These are phyloP conservation scores for Prunus padus DNA, from an alignment of 306 rosid genomes.

Conservation along the genomic window DNA sequence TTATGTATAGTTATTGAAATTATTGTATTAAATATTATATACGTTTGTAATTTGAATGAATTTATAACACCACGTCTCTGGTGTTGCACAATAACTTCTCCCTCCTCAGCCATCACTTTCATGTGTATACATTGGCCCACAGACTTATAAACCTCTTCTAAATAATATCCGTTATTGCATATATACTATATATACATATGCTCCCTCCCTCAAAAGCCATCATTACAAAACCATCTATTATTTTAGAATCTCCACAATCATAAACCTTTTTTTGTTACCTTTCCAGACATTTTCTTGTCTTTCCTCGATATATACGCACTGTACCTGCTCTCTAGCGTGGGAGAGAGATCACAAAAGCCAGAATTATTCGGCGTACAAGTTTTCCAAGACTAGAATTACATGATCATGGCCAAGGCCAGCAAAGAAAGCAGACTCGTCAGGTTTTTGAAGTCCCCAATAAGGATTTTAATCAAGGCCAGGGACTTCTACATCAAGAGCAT, in stretches of 20 bases:
- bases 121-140: neutral
- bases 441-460: conserved; percentile 48
- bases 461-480: conserved; percentile 42
- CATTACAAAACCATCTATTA: neutral
- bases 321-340: neutral
- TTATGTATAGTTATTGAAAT: too few relatives aligned
- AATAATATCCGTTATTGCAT: neutral
- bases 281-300: neutral
- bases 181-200: too few relatives aligned
- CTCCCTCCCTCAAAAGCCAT: neutral
- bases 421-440: conserved; percentile 21
- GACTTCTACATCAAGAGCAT: conserved; percentile 51
- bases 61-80: neutral
- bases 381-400: neutral
- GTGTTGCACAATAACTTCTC: neutral
- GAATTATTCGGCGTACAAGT: neutral
- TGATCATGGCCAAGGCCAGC: conserved; percentile 5
- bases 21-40: too few relatives aligned
- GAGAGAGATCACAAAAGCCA: neutral
- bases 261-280: neutral
- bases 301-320: neutral
- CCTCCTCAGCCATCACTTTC: neutral
- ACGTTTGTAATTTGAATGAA: too few relatives aligned
- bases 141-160: neutral
- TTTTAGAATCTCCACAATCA: neutral